Evolutionary conservation across 2,329 filamentous ascomycete genomes (phyloP).

Genomic region (Pyrenophora tritici-repentis): DNA sequence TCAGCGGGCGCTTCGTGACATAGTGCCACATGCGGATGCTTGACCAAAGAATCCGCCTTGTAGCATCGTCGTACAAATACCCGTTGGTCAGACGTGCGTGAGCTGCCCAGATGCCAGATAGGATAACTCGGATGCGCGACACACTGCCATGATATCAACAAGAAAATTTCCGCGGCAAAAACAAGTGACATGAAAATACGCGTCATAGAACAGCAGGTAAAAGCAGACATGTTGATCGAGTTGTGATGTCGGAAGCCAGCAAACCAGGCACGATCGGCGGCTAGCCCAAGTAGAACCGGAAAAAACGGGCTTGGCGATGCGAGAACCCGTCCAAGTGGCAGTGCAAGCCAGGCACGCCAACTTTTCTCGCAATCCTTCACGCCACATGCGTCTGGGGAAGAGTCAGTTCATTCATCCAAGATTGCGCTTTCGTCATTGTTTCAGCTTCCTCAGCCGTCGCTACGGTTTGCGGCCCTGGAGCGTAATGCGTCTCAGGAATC

Average conservation of each 20-base stretch:
- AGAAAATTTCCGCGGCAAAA: not conserved
- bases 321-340: not conserved
- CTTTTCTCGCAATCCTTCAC: not conserved
- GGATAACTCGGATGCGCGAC: no score
- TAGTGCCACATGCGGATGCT: not conserved
- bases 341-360: slow-evolving; percentile 1
- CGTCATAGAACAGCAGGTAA: not conserved
- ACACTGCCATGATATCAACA: no score
- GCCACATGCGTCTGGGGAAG: not conserved
- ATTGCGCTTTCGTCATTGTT: slow-evolving; percentile 1
- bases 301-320: slow-evolving; percentile 4
- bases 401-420: not conserved
- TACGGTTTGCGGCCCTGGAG: not conserved
- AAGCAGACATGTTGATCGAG: not conserved
- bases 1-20: not conserved
- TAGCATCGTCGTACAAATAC: no score
- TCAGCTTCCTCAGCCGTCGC: not conserved
- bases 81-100: no score
- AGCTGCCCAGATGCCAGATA: no score
- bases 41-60: no score
- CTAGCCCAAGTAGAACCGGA: not conserved
- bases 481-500: slow-evolving; percentile 4
- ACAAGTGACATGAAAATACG: slow-evolving; percentile 3
- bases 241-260: not conserved
- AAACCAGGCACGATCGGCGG: not conserved